A percentile compares a stretch with the other conserved stretches of the same genome.
These are phyloP conservation scores for Penicillium arizonense DNA, from an alignment of 495 filamentous ascomycete species.

Conservation along the genomic window DNA sequence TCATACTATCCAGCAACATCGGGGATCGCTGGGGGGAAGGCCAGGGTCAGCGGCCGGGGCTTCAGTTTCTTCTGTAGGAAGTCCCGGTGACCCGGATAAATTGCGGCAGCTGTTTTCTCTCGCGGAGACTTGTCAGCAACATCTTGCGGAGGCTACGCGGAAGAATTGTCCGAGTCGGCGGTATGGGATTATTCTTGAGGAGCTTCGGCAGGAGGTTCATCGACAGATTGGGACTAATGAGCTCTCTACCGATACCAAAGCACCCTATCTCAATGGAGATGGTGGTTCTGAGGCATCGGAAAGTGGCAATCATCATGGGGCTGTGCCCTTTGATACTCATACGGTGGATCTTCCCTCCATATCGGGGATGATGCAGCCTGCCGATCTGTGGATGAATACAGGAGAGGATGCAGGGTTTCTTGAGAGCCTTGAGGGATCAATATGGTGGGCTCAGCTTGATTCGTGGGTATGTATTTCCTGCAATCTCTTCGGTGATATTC, in stretches of 20 bases:
- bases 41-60: slow-evolving; percentile 3
- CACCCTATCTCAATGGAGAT: slow-evolving; percentile 4
- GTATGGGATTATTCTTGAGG: slow-evolving; percentile 52
- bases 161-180: slow-evolving; percentile 51
- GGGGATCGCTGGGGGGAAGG: slow-evolving; percentile 13
- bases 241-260: neutral
- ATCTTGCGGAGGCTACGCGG: slow-evolving; percentile 48
- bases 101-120: slow-evolving; percentile 36
- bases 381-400: neutral
- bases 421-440: slow-evolving; percentile 31
- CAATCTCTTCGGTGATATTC: neutral
- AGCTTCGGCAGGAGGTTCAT: slow-evolving; percentile 43
- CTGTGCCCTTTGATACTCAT: slow-evolving; percentile 13
- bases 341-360: slow-evolving; percentile 9
- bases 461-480: slow-evolving; percentile 27
- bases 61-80: slow-evolving; percentile 18
- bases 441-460: slow-evolving; percentile 38
- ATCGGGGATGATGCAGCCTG: neutral
- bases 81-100: slow-evolving; percentile 19
- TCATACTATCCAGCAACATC: slow-evolving; percentile 51
- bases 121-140: slow-evolving; percentile 45
- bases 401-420: slow-evolving; percentile 16
- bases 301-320: neutral
- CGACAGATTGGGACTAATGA: slow-evolving; percentile 30
- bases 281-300: slow-evolving; percentile 1